Base-by-base conservation (phyloP, 2,329 filamentous ascomycete genomes). In the Phialophora verrucosa region DNA sequence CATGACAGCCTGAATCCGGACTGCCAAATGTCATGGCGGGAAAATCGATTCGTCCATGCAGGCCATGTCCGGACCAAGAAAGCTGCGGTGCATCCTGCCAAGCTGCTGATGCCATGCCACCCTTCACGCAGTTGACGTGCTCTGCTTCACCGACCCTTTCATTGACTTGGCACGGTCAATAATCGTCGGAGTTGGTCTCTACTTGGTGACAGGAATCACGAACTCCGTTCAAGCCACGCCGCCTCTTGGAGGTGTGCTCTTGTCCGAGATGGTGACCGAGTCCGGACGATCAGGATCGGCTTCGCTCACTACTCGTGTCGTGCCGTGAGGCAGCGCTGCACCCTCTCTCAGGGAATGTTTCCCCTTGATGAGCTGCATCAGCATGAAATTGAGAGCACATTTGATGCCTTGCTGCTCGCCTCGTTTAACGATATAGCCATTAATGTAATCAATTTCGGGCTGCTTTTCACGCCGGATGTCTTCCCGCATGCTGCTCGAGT, bases 391-490 rank as follows among this genome's bases (percentile, higher is more conserved):
- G 68, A 89, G 82, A 11, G 87, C 86, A 73, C 88, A 88, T 59
- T 86, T 82, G n/a, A 97, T 81, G 1, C 91, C 91, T 67, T 93
- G 73, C 75, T 91, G 86, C 72, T 86, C 84, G 0, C 91, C 95
- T 49, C 90, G 85, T 59, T 82, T 84, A 35, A 96, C 83, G 66
- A 99, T 90, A 79, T 94, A 99, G 0, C 93, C 94, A 76, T 96
- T 97, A 71, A 94, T 85, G 74, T 90, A 96, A 54, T 93, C 87
- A 49, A 97, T 86, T 73, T 97, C 92, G 0, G 91, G 92, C 65
- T 83, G 79, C 67, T 80, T 79, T 1, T 91, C 90, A 0, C 78
- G 76, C 11, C 86, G 79, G 12, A 93, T 81, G 73, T 90, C 87
- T 61, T 85, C 83, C 5, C 91, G 80, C 87, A 96, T 92, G 23